A percentile compares a stretch with the other conserved stretches of the same genome.
Conservation (phyloP, 2,329 filamentous ascomycete species). For the Daldinia sp. region DNA sequence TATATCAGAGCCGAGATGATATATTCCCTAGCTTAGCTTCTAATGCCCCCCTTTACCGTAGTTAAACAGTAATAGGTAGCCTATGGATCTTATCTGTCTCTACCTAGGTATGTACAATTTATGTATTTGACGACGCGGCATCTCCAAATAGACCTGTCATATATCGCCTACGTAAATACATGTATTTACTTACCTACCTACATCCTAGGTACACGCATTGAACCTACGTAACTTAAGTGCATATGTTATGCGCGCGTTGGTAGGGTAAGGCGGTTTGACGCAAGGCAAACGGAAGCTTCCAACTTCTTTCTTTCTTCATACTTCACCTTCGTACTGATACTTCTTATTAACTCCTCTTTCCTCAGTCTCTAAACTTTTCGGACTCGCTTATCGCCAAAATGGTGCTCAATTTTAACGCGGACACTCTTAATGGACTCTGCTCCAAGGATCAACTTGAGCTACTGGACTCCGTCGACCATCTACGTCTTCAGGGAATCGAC, state of each 20-base stretch:
- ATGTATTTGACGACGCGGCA: neutral
- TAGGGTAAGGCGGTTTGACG: no score
- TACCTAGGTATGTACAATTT: neutral
- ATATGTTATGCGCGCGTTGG: no score
- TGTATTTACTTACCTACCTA: neutral
- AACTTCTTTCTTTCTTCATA: no score
- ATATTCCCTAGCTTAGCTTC: neutral
- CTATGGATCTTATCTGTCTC: neutral
- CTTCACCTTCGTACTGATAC: no score
- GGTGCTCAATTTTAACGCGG: slow-evolving; percentile 38
- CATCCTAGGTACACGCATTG: no score
- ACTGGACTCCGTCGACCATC: slow-evolving; percentile 51
- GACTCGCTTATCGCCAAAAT: slow-evolving; percentile 16
- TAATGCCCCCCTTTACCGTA: neutral
- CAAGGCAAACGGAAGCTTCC: no score
- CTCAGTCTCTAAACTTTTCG: neutral
- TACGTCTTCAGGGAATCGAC: slow-evolving; percentile 50
- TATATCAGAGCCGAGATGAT: neutral
- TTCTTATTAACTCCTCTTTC: no score
- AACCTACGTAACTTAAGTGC: no score
- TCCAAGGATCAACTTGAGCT: slow-evolving; percentile 49
- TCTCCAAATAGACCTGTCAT: neutral
- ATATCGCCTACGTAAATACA: neutral
- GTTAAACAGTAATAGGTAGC: neutral
- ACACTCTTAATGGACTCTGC: slow-evolving; percentile 40